Evolutionary conservation across 345 rosid genomes (phyloP), one percentile per base, ranked within the genome.

Genomic region (Eucalyptus cladocalyx): DNA sequence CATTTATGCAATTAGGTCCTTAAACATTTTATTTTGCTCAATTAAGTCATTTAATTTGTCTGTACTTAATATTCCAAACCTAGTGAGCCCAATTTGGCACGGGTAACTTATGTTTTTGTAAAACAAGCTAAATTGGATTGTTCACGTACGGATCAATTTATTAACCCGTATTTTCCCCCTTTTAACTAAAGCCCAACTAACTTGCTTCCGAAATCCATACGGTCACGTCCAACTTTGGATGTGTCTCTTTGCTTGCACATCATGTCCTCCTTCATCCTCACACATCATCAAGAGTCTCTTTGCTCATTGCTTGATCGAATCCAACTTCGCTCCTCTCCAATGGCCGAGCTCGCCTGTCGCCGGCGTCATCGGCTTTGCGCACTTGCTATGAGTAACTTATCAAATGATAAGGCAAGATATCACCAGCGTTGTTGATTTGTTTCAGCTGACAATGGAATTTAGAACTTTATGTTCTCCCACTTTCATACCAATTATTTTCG

Each of bases 121-220:
- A 67, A 32, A 32, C 17, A 17, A 19, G 6, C 2, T 32, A 32
- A 2, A 32, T 32, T 7, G 21, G 3, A 15, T 67, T n/a, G n/a
- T n/a, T n/a, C 2, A 2, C 1, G 0, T 14, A 8, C 1, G 21
- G 3, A 4, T n/a, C 21, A 15, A 1, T 65, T 65, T 65, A 4
- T 11, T 15, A 40, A 40, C 40, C 40, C 5, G 4, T 8, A 18
- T 8, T 53, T 53, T 19, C 3, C 24, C 58, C 58, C 1, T 11
- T 24, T 58, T 10, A 58, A 58, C n/a, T 6, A 11, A 58, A 58
- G 14, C 6, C 6, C 65, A 5, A 0, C 7, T 23, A 23, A 8
- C 11, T 54, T 21, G 10, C 60, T 54, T 9, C 28, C 11, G 2
- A 5, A 9, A 5, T 54, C 28, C 11, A 54, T 54, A 54, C 11